These are phyloP conservation scores for Ascomycota sp. DNA, from an alignment of 2,329 filamentous ascomycete species.

Conservation along the genomic window DNA sequence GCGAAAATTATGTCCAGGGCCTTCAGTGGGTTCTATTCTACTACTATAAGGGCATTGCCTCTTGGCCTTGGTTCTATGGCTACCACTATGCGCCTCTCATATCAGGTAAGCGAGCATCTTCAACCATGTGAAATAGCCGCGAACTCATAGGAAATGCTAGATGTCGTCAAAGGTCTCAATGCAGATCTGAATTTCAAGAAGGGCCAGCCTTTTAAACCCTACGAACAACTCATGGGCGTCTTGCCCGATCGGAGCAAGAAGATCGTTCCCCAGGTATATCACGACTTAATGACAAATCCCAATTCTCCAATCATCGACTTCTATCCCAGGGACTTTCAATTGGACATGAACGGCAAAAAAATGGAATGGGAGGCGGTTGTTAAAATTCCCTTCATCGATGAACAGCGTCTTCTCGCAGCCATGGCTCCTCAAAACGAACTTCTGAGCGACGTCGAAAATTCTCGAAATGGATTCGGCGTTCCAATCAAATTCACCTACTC, in stretches of 20 bases:
- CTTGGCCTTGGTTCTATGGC: constrained; percentile 93
- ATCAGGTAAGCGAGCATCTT: constrained; percentile 30
- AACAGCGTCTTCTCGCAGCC: constrained; percentile 59
- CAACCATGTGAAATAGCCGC: not conserved
- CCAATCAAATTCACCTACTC: constrained; percentile 83
- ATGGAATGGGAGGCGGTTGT: constrained; percentile 99
- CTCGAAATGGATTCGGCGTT: constrained; percentile 75
- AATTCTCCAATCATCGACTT: constrained; percentile 92
- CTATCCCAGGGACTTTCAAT: constrained; percentile 85
- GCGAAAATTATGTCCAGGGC: constrained; percentile 93
- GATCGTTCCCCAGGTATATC: constrained; percentile 74
- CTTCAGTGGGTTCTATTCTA: constrained; percentile 96
- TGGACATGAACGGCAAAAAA: constrained; percentile 99
- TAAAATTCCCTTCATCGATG: constrained; percentile 96
- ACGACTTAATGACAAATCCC: constrained; percentile 75
- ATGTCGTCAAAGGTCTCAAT: constrained; percentile 68
- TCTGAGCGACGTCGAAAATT: constrained; percentile 55
- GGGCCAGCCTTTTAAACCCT: constrained; percentile 84
- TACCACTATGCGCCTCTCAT: constrained; percentile 98
- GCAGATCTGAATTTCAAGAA: constrained; percentile 82
- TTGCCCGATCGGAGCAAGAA: constrained; percentile 91
- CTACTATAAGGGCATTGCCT: constrained; percentile 91
- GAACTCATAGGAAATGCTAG: constrained; percentile 17
- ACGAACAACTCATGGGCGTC: constrained; percentile 94
- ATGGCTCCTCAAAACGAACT: constrained; percentile 68